A percentile compares a stretch with the other conserved stretches of the same genome.
Evolutionary conservation across 495 filamentous ascomycete species (phyloP).

Genomic region (Aspergillus bridgeri): DNA sequence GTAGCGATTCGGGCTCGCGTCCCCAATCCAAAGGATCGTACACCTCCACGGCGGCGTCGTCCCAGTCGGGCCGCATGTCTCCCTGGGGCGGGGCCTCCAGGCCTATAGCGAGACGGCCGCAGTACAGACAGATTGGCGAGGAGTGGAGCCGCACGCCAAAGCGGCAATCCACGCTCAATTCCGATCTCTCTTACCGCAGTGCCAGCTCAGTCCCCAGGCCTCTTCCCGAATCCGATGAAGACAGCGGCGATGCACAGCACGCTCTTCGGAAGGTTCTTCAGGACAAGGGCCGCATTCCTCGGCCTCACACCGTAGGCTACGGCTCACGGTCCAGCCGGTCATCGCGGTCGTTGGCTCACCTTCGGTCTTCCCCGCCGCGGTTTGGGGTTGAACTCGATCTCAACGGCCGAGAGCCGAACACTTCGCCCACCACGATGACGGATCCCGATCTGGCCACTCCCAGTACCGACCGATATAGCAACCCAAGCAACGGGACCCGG

Average conservation of each 20-base stretch:
- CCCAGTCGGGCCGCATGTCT: constrained; percentile 41
- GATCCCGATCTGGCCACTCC: constrained; percentile 67
- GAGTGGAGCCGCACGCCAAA: constrained; percentile 37
- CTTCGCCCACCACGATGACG: constrained; percentile 65
- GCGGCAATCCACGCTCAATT: constrained; percentile 31
- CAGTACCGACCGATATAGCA: constrained; percentile 56
- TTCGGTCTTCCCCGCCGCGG: constrained; percentile 45
- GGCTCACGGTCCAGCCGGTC: constrained; percentile 28
- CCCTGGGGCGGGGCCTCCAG: constrained; percentile 39
- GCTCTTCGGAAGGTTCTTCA: constrained; percentile 73
- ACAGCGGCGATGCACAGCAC: constrained; percentile 52
- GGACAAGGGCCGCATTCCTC: constrained; percentile 52
- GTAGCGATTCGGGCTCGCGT: constrained; percentile 54
- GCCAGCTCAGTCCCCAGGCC: constrained; percentile 52
- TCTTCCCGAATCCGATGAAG: constrained; percentile 47
- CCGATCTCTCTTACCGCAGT: constrained; percentile 35
- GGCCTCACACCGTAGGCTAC: constrained; percentile 33
- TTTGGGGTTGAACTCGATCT: constrained; percentile 39
- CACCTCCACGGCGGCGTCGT: constrained; percentile 42
- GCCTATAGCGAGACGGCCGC: constrained; percentile 26
- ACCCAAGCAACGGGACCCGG: constrained; percentile 56
- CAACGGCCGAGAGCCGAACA: constrained; percentile 36
- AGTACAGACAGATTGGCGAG: constrained; percentile 29
- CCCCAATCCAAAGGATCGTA: constrained; percentile 51
- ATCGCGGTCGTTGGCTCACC: constrained; percentile 35